A percentile compares a stretch with the other conserved stretches of the same genome.
phyloP scores from a whole-genome alignment of 208 protist species.

The Zelonia costaricensis region DNA sequence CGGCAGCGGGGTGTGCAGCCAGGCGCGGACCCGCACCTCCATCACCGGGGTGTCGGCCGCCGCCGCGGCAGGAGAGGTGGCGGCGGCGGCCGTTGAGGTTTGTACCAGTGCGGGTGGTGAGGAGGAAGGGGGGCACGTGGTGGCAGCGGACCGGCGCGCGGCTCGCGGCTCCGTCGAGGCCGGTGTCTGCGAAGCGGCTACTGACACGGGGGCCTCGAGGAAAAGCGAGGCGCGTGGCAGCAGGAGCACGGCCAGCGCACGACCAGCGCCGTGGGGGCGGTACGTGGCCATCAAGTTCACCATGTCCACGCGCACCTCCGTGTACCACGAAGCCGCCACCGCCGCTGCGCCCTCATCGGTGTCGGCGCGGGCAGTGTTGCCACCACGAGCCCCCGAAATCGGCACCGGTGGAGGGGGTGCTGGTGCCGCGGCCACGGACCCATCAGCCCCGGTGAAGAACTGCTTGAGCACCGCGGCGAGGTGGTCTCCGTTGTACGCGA shows the following conservation, averaged over 20 bases:
- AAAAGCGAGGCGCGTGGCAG: conserved; percentile 26
- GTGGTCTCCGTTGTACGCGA: conserved; percentile 51
- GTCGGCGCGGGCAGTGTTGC: too few species aligned
- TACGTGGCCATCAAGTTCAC: conserved; percentile 35
- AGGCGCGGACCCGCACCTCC: conserved; percentile 15
- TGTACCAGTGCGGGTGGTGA: too few species aligned
- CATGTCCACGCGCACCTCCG: conserved; percentile 14
- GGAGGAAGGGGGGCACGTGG: neutral
- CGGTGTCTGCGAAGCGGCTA: neutral
- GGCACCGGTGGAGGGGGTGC: too few species aligned
- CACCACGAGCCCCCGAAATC: too few species aligned
- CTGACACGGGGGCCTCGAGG: conserved; percentile 1
- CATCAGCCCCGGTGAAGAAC: conserved; percentile 32
- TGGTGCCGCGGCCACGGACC: neutral
- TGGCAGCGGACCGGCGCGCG: neutral
- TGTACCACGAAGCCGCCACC: too few species aligned
- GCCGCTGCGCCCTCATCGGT: too few species aligned
- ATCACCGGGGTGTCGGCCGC: neutral
- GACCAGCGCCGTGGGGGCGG: conserved; percentile 23
- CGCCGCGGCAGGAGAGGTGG: too few species aligned
- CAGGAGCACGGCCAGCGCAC: conserved; percentile 27
- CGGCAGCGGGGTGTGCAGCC: conserved; percentile 25
- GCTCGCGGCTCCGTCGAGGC: neutral
- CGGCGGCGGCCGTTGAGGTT: too few species aligned
- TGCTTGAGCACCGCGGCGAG: conserved; percentile 50